These are phyloP conservation scores for Exophiala dermatitidis DNA, from an alignment of 2,329 filamentous ascomycete genomes.

Conservation along the genomic window DNA sequence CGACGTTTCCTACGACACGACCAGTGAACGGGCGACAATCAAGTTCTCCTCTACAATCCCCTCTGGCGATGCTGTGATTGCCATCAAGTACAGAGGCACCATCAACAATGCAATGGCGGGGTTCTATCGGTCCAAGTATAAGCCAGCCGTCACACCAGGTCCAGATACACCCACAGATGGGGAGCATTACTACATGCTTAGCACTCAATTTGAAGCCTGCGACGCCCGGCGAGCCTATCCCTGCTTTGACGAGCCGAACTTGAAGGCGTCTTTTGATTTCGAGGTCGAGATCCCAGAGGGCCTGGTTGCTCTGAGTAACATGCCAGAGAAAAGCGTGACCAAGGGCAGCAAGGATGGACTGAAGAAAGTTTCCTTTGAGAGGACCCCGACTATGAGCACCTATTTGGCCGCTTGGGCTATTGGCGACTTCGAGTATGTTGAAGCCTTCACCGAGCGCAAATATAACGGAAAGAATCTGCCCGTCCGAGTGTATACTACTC, in stretches of 20 bases:
- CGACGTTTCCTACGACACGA: conserved; percentile 70
- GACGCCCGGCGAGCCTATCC: conserved; percentile 93
- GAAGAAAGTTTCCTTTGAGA: conserved; percentile 68
- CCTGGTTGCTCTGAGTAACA: conserved; percentile 86
- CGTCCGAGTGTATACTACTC: conserved; percentile 91
- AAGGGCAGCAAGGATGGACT: conserved; percentile 60
- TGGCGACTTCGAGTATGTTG: conserved; percentile 94
- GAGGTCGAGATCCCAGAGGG: conserved; percentile 84
- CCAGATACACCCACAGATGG: conserved; percentile 68
- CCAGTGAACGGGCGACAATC: conserved; percentile 75
- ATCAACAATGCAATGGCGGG: conserved; percentile 90
- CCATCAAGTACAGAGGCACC: conserved; percentile 68
- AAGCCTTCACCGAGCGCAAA: conserved; percentile 78
- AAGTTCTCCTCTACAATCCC: conserved; percentile 66
- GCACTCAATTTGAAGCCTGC: conserved; percentile 95
- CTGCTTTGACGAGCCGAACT: conserved; percentile 95
- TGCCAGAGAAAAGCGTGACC: conserved; percentile 72
- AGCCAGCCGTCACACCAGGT: conserved; percentile 63
- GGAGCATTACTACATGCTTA: conserved; percentile 64
- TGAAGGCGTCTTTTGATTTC: conserved; percentile 94
- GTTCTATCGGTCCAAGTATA: conserved; percentile 93
- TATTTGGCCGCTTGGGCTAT: conserved; percentile 86
- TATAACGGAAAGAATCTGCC: conserved; percentile 89
- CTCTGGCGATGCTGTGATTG: conserved; percentile 58
- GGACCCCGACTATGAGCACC: conserved; percentile 84